These are phyloP conservation scores for Biancaea sappan DNA, from an alignment of 306 rosid genomes.

Conservation along the genomic window DNA sequence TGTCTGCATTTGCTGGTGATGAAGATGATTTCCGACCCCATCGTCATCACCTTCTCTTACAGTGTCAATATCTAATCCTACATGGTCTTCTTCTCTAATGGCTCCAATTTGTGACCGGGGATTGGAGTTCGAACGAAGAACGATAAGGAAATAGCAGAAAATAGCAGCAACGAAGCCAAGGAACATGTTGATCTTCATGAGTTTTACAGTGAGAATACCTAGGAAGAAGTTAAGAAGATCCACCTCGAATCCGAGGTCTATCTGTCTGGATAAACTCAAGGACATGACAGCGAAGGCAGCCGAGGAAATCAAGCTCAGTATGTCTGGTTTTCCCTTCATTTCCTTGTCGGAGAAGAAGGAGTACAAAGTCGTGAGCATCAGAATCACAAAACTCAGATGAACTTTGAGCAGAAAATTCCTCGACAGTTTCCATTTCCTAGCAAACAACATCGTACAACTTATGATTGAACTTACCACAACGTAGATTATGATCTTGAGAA, in stretches of 20 bases:
- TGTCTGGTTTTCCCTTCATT: neutral
- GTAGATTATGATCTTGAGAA: neutral
- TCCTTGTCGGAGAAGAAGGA: neutral
- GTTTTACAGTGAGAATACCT: constrained; percentile 17
- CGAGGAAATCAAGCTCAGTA: neutral
- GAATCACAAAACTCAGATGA: neutral
- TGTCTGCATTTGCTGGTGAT: constrained; percentile 34
- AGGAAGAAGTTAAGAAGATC: constrained; percentile 30
- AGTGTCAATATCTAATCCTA: too few species aligned
- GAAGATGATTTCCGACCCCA: neutral
- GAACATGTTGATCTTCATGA: too few species aligned
- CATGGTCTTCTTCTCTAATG: too few species aligned
- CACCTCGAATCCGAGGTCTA: constrained; percentile 27
- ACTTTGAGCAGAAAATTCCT: neutral
- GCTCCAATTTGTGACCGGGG: too few species aligned
- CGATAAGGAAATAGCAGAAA: too few species aligned
- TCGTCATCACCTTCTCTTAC: too few species aligned
- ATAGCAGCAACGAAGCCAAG: too few species aligned
- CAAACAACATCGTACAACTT: neutral
- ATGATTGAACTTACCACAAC: neutral
- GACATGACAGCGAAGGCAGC: constrained; percentile 9
- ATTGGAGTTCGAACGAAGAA: too few species aligned
- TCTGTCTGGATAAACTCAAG: constrained; percentile 24
- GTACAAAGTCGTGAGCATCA: constrained; percentile 10
- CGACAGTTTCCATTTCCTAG: neutral